phyloP scores from a whole-genome alignment of 2,329 filamentous ascomycete species.

The Stachybotrys echinatus region DNA sequence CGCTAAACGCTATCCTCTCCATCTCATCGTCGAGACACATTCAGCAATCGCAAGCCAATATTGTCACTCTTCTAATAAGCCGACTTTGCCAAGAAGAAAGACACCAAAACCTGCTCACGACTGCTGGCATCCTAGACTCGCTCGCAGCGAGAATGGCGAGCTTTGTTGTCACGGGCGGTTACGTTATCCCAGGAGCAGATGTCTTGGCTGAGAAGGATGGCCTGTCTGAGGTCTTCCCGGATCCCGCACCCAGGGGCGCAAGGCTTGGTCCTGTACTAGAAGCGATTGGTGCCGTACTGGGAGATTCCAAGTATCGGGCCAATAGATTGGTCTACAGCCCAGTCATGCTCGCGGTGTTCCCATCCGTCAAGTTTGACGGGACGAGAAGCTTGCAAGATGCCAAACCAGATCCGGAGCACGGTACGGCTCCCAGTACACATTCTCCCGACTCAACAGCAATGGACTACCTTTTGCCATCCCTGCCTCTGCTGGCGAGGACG shows the following conservation, averaged over 20 bases:
- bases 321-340: conserved; percentile 66
- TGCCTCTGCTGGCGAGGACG: conserved; percentile 34
- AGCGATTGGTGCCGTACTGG: conserved; percentile 70
- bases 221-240: conserved; percentile 52
- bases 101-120: conserved; percentile 67
- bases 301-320: conserved; percentile 73
- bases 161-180: conserved; percentile 62
- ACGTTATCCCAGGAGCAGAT: conserved; percentile 63
- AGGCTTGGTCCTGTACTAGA: conserved; percentile 68
- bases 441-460: conserved; percentile 46
- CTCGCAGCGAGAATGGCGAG: conserved; percentile 69
- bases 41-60: conserved; percentile 55
- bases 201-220: conserved; percentile 47
- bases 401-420: conserved; percentile 22
- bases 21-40: conserved; percentile 47
- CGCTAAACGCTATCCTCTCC: conserved; percentile 60
- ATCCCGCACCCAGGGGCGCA: conserved; percentile 51
- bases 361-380: conserved; percentile 52
- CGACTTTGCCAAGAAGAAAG: conserved; percentile 61
- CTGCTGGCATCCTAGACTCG: conserved; percentile 70
- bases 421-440: too few species aligned
- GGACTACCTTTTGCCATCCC: conserved; percentile 58
- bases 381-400: conserved; percentile 48
- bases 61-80: conserved; percentile 52
- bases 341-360: conserved; percentile 64